Base-by-base conservation (phyloP, 2,329 filamentous ascomycete species). In the Cladophialophora carrionii region DNA sequence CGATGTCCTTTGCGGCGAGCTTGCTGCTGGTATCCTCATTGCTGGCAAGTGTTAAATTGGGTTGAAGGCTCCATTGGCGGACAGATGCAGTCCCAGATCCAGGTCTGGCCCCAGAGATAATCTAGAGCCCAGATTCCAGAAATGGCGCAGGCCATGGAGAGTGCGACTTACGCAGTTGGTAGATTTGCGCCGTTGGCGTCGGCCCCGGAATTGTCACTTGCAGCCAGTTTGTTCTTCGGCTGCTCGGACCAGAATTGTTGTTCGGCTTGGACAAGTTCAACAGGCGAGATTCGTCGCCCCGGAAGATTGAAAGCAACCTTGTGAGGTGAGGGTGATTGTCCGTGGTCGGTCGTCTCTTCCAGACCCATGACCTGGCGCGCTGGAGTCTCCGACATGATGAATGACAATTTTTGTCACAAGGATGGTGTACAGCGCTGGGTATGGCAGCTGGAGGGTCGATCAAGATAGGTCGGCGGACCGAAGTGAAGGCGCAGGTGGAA, bases 211-310 rank as follows among this genome's bases (percentile, higher is more conserved):
- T 64, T 61, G 31, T 41, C 52, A 32, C 51, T 48, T 20, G 46
- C 57, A 48, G 34, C 17, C 48, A 62, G 48, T 43, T 61, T 49
- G 34, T 62, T 62, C 29, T 60, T 67, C 26, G 65, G 65, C 37
- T 64, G 64, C 2, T 59, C 12, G 3, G 51, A 41, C 64, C 64
- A 66, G 7, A 34, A 10, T 54, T 51, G 41, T 14, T 49, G 31
- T 22, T 66, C 37, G 37, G 48, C 56, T 8, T 22, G 46, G 26
- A 48, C 4, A 52, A 37, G 48, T 2, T 8, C 9, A 22, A 29
- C 48, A 31, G 46, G 6, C 17, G 31, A 53, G 2, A 31, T 17
- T 41, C 57, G 57, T 60, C 29, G 46, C 24, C 48, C 46, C 7
- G 57, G 34, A 46, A 53, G 57, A 32, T 32, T 9, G 52, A 34